Evolutionary conservation across 306 rosid species (phyloP), one percentile per base, ranked within the genome.

Genomic region (Rosa rugosa): DNA sequence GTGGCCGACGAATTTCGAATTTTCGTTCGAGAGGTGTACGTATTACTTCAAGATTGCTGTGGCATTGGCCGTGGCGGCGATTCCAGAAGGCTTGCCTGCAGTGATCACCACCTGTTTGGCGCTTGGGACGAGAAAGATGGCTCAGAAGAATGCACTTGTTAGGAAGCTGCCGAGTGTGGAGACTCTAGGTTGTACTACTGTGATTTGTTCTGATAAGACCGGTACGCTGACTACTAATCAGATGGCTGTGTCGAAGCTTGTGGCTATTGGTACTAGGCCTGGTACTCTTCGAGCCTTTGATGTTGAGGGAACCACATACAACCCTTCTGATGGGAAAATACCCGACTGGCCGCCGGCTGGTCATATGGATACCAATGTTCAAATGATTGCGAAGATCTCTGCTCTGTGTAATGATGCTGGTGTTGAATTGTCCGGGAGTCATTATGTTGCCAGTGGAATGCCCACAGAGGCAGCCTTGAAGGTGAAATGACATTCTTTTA

Each of bases 401-500:
- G 90, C 94, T 0, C 31, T 89, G 62, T 91, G 97, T 80, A 91
- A 91, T 75, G 97, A 91, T 81, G 88, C 97, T 22, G 88, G 90
- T n/a, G 79, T 91, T 45, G 41, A 86, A 17, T 89, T 83, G 75
- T 59, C 91, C 3, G 94, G 83, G 59, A 77, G 71, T 31, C 83
- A 86, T 76, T 85, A 85, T 79, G 82, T 89, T 0, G 86, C 92
- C 70, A 80, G 81, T 70, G 97, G 97, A 75, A 82, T 91, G 77
- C 97, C 97, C 5, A 91, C 97, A 54, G 97, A 88, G 72, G 97
- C 97, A 45, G 92, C 97, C 0, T 72, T 91, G 13, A 89, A 88
- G 92, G 97, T 83, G 49, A 77, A 40, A 36, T 40, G 14, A 0
- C 23, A 27, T 3, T 49, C 47, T 71, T 53, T 53, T 2, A 47